Evolutionary conservation across 352 stramenopile genomes (phyloP).

Genomic region (Globisporangium yorkense): DNA sequence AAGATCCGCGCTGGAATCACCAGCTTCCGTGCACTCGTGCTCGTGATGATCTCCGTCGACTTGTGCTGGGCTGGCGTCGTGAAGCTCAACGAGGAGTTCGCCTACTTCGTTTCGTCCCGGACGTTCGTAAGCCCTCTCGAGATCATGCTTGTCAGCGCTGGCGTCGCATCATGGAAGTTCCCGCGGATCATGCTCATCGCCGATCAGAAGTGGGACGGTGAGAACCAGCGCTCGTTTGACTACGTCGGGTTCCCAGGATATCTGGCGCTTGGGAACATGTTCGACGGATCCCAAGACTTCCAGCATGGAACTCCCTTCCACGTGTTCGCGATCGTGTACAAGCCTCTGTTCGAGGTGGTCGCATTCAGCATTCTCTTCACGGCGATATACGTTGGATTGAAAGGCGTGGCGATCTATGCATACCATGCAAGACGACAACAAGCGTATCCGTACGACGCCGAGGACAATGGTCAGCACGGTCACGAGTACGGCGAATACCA

Average conservation of each 20-base stretch:
- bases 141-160: slow-evolving; percentile 17
- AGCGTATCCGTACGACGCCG: neutral
- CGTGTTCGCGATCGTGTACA: slow-evolving; percentile 17
- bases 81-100: slow-evolving; percentile 27
- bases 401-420: neutral
- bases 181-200: slow-evolving; percentile 10
- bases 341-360: slow-evolving; percentile 11
- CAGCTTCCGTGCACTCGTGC: slow-evolving; percentile 21
- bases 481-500: slow-evolving; percentile 10
- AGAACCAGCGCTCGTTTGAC: slow-evolving; percentile 20
- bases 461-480: slow-evolving; percentile 4
- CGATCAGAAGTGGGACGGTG: slow-evolving; percentile 16
- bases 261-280: slow-evolving; percentile 14
- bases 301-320: slow-evolving; percentile 2
- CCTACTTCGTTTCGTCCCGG: slow-evolving; percentile 22
- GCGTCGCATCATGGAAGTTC: slow-evolving; percentile 6
- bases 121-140: slow-evolving; percentile 21
- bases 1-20: slow-evolving; percentile 36
- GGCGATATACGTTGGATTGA: slow-evolving; percentile 2
- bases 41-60: slow-evolving; percentile 25
- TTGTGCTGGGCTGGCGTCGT: slow-evolving; percentile 21
- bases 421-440: neutral
- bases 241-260: slow-evolving; percentile 12
- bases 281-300: slow-evolving; percentile 17
- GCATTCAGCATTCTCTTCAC: slow-evolving; percentile 5